Conservation (phyloP, 2,329 filamentous ascomycete species). For the Knufia fluminis region DNA sequence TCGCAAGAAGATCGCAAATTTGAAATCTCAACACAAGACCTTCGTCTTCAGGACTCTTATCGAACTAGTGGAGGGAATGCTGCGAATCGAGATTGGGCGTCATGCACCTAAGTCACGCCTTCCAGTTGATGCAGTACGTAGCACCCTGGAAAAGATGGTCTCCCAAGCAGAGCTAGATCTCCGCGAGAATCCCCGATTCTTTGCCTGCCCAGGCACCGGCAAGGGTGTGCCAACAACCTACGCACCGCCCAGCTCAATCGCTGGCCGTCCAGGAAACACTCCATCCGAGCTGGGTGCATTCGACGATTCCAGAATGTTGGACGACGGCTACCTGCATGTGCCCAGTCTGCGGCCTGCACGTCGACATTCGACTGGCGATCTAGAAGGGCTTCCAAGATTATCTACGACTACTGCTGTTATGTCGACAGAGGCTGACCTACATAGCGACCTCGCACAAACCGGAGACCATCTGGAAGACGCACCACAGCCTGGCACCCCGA, state of each 20-base stretch:
- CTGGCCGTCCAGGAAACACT: not conserved
- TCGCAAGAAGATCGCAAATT: not conserved
- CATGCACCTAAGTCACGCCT: not conserved
- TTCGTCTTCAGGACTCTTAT: not conserved
- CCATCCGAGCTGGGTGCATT: not conserved
- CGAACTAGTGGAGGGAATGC: not conserved
- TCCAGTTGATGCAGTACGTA: not conserved
- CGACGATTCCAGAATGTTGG: not conserved
- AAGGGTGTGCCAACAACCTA: not conserved
- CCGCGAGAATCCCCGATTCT: not conserved
- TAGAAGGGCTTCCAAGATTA: not conserved
- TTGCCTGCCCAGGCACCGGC: not conserved
- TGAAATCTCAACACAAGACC: not conserved
- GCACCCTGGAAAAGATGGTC: not conserved
- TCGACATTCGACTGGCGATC: not conserved
- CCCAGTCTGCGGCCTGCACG: not conserved
- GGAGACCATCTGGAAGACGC: not conserved
- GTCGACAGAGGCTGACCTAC: not conserved
- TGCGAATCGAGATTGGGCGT: not conserved
- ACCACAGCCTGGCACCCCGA: not conserved
- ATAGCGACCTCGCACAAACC: not conserved
- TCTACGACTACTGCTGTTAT: not conserved
- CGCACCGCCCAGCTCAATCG: not conserved
- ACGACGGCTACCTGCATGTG: not conserved
- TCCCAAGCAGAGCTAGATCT: not conserved